These are phyloP conservation scores for Monascus ruber DNA, from an alignment of 2,329 filamentous ascomycete species.

Conservation along the genomic window DNA sequence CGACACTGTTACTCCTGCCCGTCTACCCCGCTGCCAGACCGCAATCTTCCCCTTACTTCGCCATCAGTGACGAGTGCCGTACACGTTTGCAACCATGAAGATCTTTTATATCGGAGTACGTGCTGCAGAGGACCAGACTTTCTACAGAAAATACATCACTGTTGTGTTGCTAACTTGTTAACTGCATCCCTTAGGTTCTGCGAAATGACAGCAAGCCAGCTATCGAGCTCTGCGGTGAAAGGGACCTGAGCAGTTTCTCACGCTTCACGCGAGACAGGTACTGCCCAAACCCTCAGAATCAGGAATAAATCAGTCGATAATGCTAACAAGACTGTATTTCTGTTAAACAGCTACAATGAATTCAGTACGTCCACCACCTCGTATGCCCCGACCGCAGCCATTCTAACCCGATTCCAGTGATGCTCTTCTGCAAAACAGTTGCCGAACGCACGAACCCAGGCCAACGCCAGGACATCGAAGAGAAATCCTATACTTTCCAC, in stretches of 20 bases:
- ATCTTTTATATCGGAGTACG: conserved; percentile 77
- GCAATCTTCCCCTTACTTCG: neutral
- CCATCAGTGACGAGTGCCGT: neutral
- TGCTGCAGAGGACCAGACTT: neutral
- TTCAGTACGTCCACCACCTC: conserved; percentile 38
- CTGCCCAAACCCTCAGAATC: conserved; percentile 9
- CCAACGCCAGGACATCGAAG: conserved; percentile 70
- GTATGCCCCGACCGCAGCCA: too few species aligned
- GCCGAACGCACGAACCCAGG: conserved; percentile 75
- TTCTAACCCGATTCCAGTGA: conserved; percentile 35
- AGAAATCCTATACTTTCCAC: conserved; percentile 48
- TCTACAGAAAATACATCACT: neutral
- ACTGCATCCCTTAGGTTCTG: conserved; percentile 49
- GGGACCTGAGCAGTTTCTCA: conserved; percentile 65
- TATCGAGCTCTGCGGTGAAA: conserved; percentile 64
- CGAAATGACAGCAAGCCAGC: conserved; percentile 68
- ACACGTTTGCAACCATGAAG: conserved; percentile 53
- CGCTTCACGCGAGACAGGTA: conserved; percentile 67
- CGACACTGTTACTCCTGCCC: neutral
- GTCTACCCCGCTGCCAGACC: neutral
- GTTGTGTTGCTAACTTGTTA: neutral
- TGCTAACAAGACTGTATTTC: neutral
- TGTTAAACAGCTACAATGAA: conserved; percentile 40
- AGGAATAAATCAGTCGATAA: conserved; percentile 2
- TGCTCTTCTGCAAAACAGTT: conserved; percentile 73